phyloP scores from a whole-genome alignment of 805 yeast species.

The Phaffomyces antillensis region DNA sequence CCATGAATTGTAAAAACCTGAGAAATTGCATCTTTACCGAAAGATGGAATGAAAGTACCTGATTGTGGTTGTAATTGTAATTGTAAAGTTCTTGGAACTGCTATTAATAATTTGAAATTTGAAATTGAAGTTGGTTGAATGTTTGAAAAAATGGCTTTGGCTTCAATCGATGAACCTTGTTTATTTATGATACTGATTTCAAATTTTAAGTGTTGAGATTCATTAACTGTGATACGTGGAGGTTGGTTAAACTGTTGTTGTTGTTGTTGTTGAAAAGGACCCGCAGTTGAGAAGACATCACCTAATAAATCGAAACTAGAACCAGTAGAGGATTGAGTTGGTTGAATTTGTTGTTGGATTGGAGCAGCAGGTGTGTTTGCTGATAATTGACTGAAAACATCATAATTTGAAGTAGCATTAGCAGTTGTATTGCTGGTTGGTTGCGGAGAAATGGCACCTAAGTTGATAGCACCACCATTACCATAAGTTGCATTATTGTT shows the following conservation, averaged over 20 bases:
- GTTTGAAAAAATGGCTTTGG: constrained; percentile 49
- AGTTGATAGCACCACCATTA: constrained; percentile 44
- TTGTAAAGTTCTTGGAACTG: constrained; percentile 60
- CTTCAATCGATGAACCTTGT: constrained; percentile 31
- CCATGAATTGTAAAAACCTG: constrained; percentile 42
- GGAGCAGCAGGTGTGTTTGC: constrained; percentile 9
- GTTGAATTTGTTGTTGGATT: constrained; percentile 9
- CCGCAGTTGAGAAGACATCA: constrained; percentile 9
- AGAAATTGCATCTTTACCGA: constrained; percentile 39
- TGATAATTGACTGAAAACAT: constrained; percentile 17
- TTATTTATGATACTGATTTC: constrained; percentile 36
- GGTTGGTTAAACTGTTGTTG: constrained; percentile 12
- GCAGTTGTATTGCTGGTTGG: constrained; percentile 13
- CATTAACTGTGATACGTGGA: constrained; percentile 29
- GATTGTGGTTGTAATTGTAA: constrained; percentile 59
- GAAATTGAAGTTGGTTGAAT: constrained; percentile 35
- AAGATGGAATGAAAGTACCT: constrained; percentile 42
- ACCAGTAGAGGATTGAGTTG: constrained; percentile 9
- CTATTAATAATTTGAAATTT: constrained; percentile 52
- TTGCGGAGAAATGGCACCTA: constrained; percentile 27
- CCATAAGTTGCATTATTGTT: constrained; percentile 29
- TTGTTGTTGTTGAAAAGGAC: too few species aligned
- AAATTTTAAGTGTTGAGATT: constrained; percentile 41
- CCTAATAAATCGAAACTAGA: constrained; percentile 18
- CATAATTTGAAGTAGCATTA: constrained; percentile 16